Percentiles rank a stretch among this genome's conserved stretches.
phyloP scores from a whole-genome alignment of 768 basidiomycete genomes.

The Lentinula aciculospora region DNA sequence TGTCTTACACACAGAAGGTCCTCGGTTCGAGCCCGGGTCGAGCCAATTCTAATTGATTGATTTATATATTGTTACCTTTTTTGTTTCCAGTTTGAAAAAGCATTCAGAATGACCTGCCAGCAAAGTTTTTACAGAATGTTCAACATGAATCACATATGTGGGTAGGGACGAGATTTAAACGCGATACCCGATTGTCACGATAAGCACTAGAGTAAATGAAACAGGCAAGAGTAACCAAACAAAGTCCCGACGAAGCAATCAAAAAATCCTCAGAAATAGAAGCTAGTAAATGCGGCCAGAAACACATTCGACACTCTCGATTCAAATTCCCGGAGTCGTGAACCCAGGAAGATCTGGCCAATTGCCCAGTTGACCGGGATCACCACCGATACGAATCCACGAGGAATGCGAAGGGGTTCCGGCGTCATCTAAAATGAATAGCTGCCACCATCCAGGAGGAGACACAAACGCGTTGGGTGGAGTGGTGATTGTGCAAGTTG shows the following conservation, averaged over 20 bases:
- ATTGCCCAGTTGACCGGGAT: constrained; percentile 62
- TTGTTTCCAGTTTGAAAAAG: no score
- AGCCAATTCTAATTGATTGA: background rate
- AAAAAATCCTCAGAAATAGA: background rate
- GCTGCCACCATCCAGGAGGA: constrained; percentile 73
- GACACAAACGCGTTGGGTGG: constrained; percentile 65
- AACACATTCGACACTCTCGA: background rate
- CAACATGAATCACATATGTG: no score
- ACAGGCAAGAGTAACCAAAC: no score
- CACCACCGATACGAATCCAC: constrained; percentile 78
- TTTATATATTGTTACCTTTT: no score
- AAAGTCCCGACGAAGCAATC: background rate
- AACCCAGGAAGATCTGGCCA: constrained; percentile 74
- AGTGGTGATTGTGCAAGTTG: constrained; percentile 70
- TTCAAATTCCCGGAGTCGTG: constrained; percentile 20
- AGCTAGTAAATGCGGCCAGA: background rate
- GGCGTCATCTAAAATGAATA: constrained; percentile 74
- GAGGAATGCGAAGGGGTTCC: constrained; percentile 63
- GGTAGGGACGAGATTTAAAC: no score
- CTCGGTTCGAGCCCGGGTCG: constrained; percentile 5
- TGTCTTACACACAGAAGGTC: constrained; percentile 6
- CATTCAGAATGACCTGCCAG: no score
- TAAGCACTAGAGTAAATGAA: no score
- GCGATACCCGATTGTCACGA: no score
- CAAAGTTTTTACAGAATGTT: no score